phyloP scores from a whole-genome alignment of 768 basidiomycete species.

The Pulveroboletus sp. region DNA sequence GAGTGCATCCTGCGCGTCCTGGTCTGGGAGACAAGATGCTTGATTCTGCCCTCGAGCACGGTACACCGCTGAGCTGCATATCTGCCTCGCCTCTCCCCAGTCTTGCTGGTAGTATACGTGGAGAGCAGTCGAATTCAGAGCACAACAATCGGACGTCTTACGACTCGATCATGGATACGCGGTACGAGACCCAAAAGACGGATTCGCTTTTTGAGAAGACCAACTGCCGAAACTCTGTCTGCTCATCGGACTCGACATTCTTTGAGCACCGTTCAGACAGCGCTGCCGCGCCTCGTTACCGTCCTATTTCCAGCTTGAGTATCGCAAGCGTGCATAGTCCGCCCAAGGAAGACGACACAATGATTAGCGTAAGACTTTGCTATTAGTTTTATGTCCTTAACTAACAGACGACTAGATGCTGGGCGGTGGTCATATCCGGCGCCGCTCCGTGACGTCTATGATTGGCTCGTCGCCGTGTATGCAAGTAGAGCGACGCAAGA shows the following conservation, averaged over 20 bases:
- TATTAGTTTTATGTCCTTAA: neutral
- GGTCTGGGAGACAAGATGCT: slow-evolving; percentile 89
- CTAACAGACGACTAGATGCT: slow-evolving; percentile 53
- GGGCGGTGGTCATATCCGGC: slow-evolving; percentile 70
- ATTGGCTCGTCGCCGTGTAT: slow-evolving; percentile 70
- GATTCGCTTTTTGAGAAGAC: slow-evolving; percentile 67
- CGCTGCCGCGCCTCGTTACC: slow-evolving; percentile 43
- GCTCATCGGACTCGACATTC: slow-evolving; percentile 59
- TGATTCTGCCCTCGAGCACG: slow-evolving; percentile 49
- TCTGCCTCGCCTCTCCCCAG: slow-evolving; percentile 60
- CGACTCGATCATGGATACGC: slow-evolving; percentile 65
- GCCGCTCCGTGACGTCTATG: slow-evolving; percentile 59
- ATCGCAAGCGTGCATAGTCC: slow-evolving; percentile 45
- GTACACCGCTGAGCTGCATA: slow-evolving; percentile 55
- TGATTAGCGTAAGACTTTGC: slow-evolving; percentile 60
- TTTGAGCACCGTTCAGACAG: slow-evolving; percentile 38
- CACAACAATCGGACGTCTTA: slow-evolving; percentile 40
- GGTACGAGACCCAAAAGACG: slow-evolving; percentile 32
- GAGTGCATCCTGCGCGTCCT: slow-evolving; percentile 56
- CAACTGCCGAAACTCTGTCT: slow-evolving; percentile 42
- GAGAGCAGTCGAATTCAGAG: slow-evolving; percentile 12
- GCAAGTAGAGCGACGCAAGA: slow-evolving; percentile 59
- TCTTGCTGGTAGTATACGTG: slow-evolving; percentile 15
- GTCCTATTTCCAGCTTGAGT: slow-evolving; percentile 64
- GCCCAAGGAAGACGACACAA: slow-evolving; percentile 69